These are phyloP conservation scores for Thraustotheca clavata DNA, from an alignment of 352 stramenopile genomes.

Conservation along the genomic window DNA sequence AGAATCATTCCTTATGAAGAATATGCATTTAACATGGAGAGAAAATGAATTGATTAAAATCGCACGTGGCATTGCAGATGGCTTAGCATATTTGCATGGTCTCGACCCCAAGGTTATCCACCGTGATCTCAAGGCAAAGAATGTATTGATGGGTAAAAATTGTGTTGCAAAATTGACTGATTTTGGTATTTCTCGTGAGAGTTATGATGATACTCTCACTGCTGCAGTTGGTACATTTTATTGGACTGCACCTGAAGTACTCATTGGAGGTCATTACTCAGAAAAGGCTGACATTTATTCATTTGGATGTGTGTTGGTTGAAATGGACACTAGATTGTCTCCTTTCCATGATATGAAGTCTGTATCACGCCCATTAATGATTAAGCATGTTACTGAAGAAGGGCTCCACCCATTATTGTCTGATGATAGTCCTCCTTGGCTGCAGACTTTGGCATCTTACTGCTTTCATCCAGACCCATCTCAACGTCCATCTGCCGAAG, in stretches of 20 bases:
- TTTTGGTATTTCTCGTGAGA: conserved; percentile 73
- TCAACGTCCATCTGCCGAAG: not conserved
- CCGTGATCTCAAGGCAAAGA: conserved; percentile 74
- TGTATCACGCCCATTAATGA: conserved; percentile 55
- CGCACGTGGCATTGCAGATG: conserved; percentile 63
- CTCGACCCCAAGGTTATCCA: conserved; percentile 59
- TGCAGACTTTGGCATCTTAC: not conserved
- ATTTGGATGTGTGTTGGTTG: conserved; percentile 70
- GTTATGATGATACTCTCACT: conserved; percentile 71
- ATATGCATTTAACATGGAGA: conserved; percentile 67
- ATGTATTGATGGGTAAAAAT: conserved; percentile 55
- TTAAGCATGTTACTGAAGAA: conserved; percentile 66
- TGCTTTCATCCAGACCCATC: conserved; percentile 2
- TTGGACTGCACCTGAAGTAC: conserved; percentile 74
- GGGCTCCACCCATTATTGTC: conserved; percentile 57
- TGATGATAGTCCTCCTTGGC: not conserved
- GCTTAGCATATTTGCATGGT: conserved; percentile 65
- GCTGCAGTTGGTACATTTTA: conserved; percentile 77
- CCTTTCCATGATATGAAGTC: conserved; percentile 74
- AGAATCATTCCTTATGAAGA: conserved; percentile 48
- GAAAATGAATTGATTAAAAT: conserved; percentile 65
- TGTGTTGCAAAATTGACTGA: conserved; percentile 64
- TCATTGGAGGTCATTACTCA: conserved; percentile 81
- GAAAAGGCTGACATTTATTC: conserved; percentile 83
- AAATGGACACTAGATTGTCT: conserved; percentile 66